These are phyloP conservation scores for Termitomyces sp. DNA, from an alignment of 768 basidiomycete genomes.

Conservation along the genomic window DNA sequence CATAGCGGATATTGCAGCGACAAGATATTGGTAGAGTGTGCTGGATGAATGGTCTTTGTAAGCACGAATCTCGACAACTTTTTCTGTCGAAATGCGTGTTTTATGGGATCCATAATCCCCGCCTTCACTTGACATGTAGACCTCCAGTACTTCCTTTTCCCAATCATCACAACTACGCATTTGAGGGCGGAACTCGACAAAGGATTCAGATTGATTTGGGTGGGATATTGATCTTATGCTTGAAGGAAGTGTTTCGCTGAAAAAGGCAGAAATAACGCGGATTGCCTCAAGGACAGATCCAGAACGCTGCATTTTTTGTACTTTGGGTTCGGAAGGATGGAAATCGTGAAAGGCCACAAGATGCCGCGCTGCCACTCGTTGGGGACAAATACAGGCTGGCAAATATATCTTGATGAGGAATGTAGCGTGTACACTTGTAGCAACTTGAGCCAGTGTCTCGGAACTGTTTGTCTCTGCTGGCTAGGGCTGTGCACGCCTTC, in stretches of 20 bases:
- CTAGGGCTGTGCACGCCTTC: conserved; percentile 1
- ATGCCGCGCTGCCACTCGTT: neutral
- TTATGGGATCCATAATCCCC: conserved; percentile 4
- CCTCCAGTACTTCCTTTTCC: conserved; percentile 6
- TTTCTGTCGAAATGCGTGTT: neutral
- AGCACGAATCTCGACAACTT: conserved; percentile 5
- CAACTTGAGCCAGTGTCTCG: neutral
- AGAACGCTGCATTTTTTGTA: conserved; percentile 1
- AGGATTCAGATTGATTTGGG: neutral
- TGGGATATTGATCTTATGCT: neutral
- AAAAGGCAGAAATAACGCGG: neutral
- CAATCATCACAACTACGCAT: conserved; percentile 4
- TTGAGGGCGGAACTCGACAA: conserved; percentile 6
- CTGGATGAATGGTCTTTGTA: conserved; percentile 2
- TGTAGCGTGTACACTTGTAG: neutral
- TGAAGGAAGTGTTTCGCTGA: neutral
- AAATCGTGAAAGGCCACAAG: neutral
- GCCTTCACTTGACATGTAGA: neutral
- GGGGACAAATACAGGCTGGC: too few relatives aligned
- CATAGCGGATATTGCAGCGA: conserved; percentile 4
- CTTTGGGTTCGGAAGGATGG: neutral
- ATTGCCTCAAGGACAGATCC: neutral
- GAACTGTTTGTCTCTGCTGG: neutral
- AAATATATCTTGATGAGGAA: neutral
- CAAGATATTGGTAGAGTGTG: conserved; percentile 1